phyloP scores from a whole-genome alignment of 805 yeast species.

The Metschnikowia colocasiae region DNA sequence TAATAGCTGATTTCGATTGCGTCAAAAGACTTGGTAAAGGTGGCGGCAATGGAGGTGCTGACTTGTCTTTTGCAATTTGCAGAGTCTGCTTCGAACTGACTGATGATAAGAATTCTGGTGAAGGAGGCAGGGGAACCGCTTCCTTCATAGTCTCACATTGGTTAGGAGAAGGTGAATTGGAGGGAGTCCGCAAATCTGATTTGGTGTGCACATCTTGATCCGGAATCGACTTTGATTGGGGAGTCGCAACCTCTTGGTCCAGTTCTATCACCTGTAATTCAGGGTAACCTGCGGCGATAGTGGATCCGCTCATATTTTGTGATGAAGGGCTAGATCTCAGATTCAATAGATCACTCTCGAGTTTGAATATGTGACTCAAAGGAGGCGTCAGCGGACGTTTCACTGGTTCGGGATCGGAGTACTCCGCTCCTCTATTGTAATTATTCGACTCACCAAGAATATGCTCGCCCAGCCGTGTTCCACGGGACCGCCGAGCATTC shows the following conservation, averaged over 20 bases:
- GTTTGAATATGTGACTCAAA: not conserved
- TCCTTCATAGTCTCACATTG: not conserved
- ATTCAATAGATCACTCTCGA: not conserved
- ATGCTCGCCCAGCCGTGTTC: not conserved
- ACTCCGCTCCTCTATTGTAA: not conserved
- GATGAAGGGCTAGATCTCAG: not conserved
- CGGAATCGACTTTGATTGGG: not conserved
- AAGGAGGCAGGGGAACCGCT: not conserved
- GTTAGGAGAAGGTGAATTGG: not conserved
- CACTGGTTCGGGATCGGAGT: not conserved
- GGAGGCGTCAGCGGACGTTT: conserved; percentile 4
- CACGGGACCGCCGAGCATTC: not conserved
- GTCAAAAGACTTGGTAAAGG: conserved; percentile 9
- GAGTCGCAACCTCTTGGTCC: not conserved
- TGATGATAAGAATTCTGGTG: not conserved
- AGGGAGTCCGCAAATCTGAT: not conserved
- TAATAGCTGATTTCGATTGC: not conserved
- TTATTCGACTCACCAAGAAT: not conserved
- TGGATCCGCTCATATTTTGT: conserved; percentile 5
- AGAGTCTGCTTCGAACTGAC: not conserved
- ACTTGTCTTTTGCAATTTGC: not conserved
- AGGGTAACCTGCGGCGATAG: conserved; percentile 1
- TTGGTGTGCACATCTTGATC: not conserved
- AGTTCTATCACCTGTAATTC: conserved; percentile 1
- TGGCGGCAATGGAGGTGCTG: conserved; percentile 10